Conservation (phyloP, 116 monocot genomes). For the Zostera marina region DNA sequence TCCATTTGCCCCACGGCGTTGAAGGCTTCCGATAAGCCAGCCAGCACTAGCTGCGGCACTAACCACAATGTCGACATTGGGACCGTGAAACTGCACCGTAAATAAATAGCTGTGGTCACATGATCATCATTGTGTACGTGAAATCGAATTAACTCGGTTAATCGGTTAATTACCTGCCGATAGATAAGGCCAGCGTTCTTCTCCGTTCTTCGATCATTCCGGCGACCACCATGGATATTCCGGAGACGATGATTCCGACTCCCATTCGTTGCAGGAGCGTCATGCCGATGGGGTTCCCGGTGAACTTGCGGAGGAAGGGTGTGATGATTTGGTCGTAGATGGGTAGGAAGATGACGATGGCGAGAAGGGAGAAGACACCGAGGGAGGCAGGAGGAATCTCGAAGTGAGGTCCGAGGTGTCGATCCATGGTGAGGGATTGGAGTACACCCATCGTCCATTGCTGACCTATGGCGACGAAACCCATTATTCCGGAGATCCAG, state of each 20-base stretch:
- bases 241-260: constrained; percentile 25
- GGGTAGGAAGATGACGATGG: constrained; percentile 40
- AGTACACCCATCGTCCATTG: constrained; percentile 25
- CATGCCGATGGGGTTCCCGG: constrained; percentile 24
- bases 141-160: background rate
- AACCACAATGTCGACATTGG: constrained; percentile 40
- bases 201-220: constrained; percentile 20
- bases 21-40: constrained; percentile 37
- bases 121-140: background rate
- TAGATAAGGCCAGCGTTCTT: constrained; percentile 11
- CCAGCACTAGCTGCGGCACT: constrained; percentile 23
- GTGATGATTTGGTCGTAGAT: constrained; percentile 52
- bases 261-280: constrained; percentile 57
- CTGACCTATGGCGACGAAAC: constrained; percentile 21
- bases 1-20: constrained; percentile 43
- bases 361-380: constrained; percentile 34
- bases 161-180: constrained; percentile 4
- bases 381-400: constrained; percentile 55
- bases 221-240: constrained; percentile 26
- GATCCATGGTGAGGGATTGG: constrained; percentile 32
- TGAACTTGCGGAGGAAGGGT: constrained; percentile 19
- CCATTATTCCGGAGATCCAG: constrained; percentile 44
- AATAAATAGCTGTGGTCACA: background rate
- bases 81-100: background rate
- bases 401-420: constrained; percentile 31